Evolutionary conservation across 2,329 filamentous ascomycete species (phyloP).

Genomic region (Hyphodiscus sp.): DNA sequence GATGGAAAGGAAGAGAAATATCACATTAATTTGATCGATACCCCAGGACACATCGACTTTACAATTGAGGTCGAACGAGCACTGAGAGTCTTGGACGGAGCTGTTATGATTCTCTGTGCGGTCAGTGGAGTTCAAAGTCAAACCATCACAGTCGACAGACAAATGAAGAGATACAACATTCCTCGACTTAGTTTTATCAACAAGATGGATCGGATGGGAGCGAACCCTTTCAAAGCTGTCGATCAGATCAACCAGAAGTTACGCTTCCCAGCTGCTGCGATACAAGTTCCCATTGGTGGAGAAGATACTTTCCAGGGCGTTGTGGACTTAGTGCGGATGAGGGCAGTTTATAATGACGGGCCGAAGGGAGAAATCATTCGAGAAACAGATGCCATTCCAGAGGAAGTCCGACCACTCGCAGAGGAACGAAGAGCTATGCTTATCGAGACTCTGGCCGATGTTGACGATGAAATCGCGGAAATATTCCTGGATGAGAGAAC

Average conservation of each 20-base stretch:
- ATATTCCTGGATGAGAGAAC: conserved; percentile 83
- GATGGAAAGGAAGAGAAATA: conserved; percentile 82
- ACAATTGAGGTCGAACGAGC: conserved; percentile 98
- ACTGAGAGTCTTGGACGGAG: conserved; percentile 87
- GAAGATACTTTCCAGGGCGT: conserved; percentile 92
- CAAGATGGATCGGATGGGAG: conserved; percentile 99
- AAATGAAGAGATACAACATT: conserved; percentile 98
- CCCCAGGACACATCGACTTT: conserved; percentile 97
- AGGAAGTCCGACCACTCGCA: conserved; percentile 67
- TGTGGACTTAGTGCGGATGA: conserved; percentile 88
- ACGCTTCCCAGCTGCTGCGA: conserved; percentile 82
- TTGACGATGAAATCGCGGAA: conserved; percentile 96
- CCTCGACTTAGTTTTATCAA: conserved; percentile 95
- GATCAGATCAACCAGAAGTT: conserved; percentile 98
- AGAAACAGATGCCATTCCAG: conserved; percentile 73
- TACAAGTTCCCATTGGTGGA: conserved; percentile 88
- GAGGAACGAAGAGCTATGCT: conserved; percentile 77
- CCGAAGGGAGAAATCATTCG: conserved; percentile 70
- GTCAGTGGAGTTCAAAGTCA: conserved; percentile 96
- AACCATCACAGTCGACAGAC: conserved; percentile 94
- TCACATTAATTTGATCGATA: conserved; percentile 98
- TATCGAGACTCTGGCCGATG: conserved; percentile 92
- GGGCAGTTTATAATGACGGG: conserved; percentile 87
- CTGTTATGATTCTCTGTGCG: conserved; percentile 97
- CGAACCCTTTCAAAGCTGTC: conserved; percentile 95